Conservation (phyloP, 2,329 filamentous ascomycete species). For the Arthrobotrys pseudoclavata region DNA sequence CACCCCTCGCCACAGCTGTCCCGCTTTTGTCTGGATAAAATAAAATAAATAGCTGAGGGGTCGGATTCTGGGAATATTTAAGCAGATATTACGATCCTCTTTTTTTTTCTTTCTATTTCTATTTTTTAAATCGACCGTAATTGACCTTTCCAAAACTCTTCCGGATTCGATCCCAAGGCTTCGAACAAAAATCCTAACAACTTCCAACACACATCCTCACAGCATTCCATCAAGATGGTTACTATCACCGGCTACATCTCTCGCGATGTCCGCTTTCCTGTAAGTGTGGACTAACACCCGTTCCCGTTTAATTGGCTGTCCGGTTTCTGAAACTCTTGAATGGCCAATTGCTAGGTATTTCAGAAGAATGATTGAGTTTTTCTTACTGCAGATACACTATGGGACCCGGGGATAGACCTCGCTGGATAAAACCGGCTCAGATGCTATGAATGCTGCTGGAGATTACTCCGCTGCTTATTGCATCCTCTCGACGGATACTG, state of each 20-base stretch:
- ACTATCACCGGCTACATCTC: conserved; percentile 80
- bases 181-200: conserved; percentile 33
- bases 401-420: conserved; percentile 74
- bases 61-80: conserved; percentile 22
- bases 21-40: conserved; percentile 33
- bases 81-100: background rate
- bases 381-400: conserved; percentile 39
- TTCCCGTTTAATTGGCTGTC: conserved; percentile 22
- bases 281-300: conserved; percentile 64
- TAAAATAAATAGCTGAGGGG: conserved; percentile 50
- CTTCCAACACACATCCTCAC: conserved; percentile 16
- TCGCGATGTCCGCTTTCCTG: conserved; percentile 81
- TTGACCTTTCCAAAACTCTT: background rate
- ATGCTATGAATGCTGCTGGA: conserved; percentile 95
- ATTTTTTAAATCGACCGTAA: background rate
- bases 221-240: conserved; percentile 67
- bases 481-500: conserved; percentile 84
- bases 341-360: conserved; percentile 47
- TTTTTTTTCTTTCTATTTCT: background rate
- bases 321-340: conserved; percentile 20
- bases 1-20: conserved; percentile 39
- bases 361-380: conserved; percentile 54
- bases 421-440: conserved; percentile 93
- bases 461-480: conserved; percentile 97
- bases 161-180: background rate